Evolutionary conservation across 768 basidiomycete species (phyloP), one percentile per base, ranked within the genome.

Genomic region (Lactifluus hygrophoroides): DNA sequence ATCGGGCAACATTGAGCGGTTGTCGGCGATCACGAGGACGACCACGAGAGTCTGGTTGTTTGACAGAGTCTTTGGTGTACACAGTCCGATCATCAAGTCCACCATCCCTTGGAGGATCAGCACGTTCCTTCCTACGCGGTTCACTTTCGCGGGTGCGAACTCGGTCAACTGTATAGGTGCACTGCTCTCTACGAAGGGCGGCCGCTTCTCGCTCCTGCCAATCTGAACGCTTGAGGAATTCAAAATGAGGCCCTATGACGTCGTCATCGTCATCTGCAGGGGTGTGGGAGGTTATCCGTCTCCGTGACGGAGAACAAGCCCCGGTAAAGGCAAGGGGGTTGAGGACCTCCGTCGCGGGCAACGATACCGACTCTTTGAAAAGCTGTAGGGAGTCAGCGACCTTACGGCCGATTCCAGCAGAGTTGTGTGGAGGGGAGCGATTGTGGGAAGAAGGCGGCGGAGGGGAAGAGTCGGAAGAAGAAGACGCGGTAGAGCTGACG

Each of bases 221-320:
- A 63, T 88, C 89, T 16, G 90, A 83, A 43, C 89, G 81, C 68
- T 88, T 90, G 47, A 90, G 86, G 65, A 89, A 90, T 74, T 90
- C 81, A 67, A 83, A 90, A 66, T 84, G 79, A 17, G 86, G 78
- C 61, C 86, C 80, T 25, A 81, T 79, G 44, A 88, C 82, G 58
- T 81, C 79, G 28, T 76, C 73, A 32, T 74, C 73, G 38, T 80
- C 74, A 46, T 62, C 61, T 9, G 14, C 47, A 32, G 74, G 71
- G 3, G 34, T 5, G 28, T 69, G 70, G 7, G 72, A 67, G 27
- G 70, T 68, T 35, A 68, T 66, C 55, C 70, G 68, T 49, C 70
- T 72, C 27, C 68, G 71, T 28, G 68, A 57, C 13, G 68, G 48
- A 38, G 68, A 64, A 30, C 66, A 58, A 17, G 65, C 56, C 11